These are phyloP conservation scores for Drechmeria coniospora DNA, from an alignment of 2,329 filamentous ascomycete species.

Conservation along the genomic window DNA sequence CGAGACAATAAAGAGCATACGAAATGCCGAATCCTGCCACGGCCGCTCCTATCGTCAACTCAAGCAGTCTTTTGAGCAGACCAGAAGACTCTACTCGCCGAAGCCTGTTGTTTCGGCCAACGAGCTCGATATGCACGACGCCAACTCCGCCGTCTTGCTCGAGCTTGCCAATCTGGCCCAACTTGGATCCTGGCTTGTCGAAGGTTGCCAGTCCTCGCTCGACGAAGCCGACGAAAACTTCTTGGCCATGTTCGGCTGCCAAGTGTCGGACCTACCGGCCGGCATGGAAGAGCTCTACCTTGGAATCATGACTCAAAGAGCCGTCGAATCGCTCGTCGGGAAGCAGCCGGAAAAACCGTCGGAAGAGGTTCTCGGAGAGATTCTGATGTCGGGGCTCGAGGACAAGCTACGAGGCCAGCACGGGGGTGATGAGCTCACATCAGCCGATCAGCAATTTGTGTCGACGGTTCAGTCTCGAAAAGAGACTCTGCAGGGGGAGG, in stretches of 20 bases:
- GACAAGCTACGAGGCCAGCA: conserved; percentile 23
- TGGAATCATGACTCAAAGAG: conserved; percentile 29
- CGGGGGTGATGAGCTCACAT: conserved; percentile 14
- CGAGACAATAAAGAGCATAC: conserved; percentile 17
- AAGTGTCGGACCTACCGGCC: conserved; percentile 27
- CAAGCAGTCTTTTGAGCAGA: conserved; percentile 16
- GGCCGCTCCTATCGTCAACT: conserved; percentile 16
- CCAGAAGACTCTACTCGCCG: conserved; percentile 18
- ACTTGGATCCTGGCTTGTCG: conserved; percentile 25
- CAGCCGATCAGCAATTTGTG: conserved; percentile 20
- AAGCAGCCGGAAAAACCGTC: conserved; percentile 31
- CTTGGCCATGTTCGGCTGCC: conserved; percentile 26
- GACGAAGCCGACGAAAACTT: conserved; percentile 29
- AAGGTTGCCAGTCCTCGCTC: conserved; percentile 21
- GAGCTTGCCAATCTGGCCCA: conserved; percentile 34
- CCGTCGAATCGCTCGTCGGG: conserved; percentile 38
- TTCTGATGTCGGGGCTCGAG: conserved; percentile 41
- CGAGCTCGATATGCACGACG: conserved; percentile 17
- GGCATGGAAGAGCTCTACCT: conserved; percentile 28
- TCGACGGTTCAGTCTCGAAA: conserved; percentile 17
- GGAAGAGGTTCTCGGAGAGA: conserved; percentile 38
- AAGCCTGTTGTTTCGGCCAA: conserved; percentile 16
- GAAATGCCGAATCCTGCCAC: conserved; percentile 18
- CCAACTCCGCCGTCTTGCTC: conserved; percentile 20
- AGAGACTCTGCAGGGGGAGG: conserved; percentile 16